A percentile compares a stretch with the other conserved stretches of the same genome.
Evolutionary conservation across 2,329 filamentous ascomycete genomes (phyloP).

Genomic region (Hyphodiscus sp.): DNA sequence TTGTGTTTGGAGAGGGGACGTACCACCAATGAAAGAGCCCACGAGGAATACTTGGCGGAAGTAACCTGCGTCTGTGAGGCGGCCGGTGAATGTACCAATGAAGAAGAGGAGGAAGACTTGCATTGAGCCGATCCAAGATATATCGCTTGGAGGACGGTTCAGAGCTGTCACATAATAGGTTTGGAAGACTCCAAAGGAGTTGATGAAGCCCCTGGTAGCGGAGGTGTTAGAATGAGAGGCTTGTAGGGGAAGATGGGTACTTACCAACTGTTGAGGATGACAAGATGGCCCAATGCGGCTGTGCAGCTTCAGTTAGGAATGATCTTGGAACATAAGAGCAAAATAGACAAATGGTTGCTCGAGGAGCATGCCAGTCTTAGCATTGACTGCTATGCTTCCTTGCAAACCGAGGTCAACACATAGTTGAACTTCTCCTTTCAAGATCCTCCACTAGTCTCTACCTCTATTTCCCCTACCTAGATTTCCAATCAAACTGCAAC

Average conservation of each 20-base stretch:
- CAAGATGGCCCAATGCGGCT: slow-evolving; percentile 22
- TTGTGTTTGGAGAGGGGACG: background rate
- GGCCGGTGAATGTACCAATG: slow-evolving; percentile 34
- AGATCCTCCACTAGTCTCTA: too few relatives aligned
- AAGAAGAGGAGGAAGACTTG: slow-evolving; percentile 38
- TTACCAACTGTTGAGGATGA: slow-evolving; percentile 28
- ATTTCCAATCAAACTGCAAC: background rate
- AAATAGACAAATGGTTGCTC: background rate
- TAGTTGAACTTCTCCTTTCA: background rate
- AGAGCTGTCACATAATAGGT: slow-evolving; percentile 35
- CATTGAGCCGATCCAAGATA: slow-evolving; percentile 42
- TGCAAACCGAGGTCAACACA: background rate
- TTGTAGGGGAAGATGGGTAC: background rate
- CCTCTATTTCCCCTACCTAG: too few relatives aligned
- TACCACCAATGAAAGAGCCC: slow-evolving; percentile 24
- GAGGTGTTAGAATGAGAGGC: background rate
- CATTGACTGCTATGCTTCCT: background rate
- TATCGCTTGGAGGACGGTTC: slow-evolving; percentile 29
- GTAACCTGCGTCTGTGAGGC: slow-evolving; percentile 35
- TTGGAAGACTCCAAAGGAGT: slow-evolving; percentile 39
- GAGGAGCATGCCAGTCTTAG: background rate
- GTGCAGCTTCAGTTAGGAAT: background rate
- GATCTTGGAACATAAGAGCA: background rate
- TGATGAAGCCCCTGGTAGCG: slow-evolving; percentile 30
- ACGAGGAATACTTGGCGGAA: slow-evolving; percentile 28